These are phyloP conservation scores for Heliamphora exappendiculata DNA, from an alignment of 148 eudicot species.

Conservation along the genomic window DNA sequence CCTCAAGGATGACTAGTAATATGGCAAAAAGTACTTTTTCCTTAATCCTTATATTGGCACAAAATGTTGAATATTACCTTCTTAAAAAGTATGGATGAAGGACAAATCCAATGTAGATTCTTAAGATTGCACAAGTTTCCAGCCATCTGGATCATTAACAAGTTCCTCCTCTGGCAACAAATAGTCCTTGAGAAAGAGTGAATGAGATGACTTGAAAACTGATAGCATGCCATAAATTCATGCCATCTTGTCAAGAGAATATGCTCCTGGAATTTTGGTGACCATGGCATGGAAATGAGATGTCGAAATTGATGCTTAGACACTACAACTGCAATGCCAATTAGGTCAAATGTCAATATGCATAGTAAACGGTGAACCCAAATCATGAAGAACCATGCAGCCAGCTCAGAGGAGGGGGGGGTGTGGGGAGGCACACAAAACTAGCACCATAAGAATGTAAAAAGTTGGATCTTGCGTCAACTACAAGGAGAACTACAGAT, in stretches of 20 bases:
- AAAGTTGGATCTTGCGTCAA: background rate
- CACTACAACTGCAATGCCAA: background rate
- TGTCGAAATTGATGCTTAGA: background rate
- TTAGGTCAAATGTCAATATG: background rate
- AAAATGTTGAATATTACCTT: slow-evolving; percentile 31
- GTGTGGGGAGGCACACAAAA: no score
- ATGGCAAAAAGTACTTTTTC: background rate
- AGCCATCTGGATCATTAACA: slow-evolving; percentile 21
- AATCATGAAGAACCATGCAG: background rate
- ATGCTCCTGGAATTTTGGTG: background rate
- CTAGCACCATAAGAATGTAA: background rate
- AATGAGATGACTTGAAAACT: slow-evolving; percentile 18
- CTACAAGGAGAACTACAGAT: background rate
- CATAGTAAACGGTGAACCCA: background rate
- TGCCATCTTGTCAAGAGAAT: slow-evolving; percentile 9
- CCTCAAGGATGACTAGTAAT: background rate
- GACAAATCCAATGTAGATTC: slow-evolving; percentile 10
- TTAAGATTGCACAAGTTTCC: slow-evolving; percentile 21
- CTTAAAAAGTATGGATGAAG: slow-evolving; percentile 15
- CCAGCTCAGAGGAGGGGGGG: background rate
- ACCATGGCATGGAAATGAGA: background rate
- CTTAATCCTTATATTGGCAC: background rate
- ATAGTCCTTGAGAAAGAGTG: slow-evolving; percentile 20
- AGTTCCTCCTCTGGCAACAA: slow-evolving; percentile 22
- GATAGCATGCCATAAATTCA: slow-evolving; percentile 28